Base-by-base conservation (phyloP, 768 basidiomycete species). In the Cubamyces sp. region DNA sequence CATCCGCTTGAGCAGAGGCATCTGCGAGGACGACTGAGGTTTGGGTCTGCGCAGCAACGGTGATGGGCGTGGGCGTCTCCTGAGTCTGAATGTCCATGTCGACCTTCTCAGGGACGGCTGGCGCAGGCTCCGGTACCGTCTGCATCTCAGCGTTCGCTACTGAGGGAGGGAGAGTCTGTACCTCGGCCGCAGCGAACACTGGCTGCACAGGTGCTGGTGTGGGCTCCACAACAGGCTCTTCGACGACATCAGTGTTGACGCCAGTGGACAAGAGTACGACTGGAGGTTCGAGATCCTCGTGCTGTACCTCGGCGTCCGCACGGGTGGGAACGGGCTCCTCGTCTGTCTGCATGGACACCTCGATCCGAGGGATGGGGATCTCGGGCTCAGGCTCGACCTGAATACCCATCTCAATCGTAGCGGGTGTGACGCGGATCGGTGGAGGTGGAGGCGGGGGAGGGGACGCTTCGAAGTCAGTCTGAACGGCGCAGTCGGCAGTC, bases 401-500 rank as follows among this genome's bases (percentile, higher is more conserved):
- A 21, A 76, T 64, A 30, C 70, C 73, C 43, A 76, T 71, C 26
- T 76, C 76, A 21, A 68, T 59, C 0, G 67, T 73, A 34, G 69
- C 58, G 2, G 74, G 75, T 9, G 70, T 70, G 42, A 71, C 58
- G n/a, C 66, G 72, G 45, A 71, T 70, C 15, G 68, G 71, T 2
- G 62, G 57, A 9, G 70, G 68, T 8, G 64, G 66, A 12, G 65
- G 61, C 37, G 64, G 62, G 1, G 68, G 65, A 7, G 66, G 63
- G 2, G 67, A 68, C 39, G 79, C 80, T 45, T 84, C 80, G 26
- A 75, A 73, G 48, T 89, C 87, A 3, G 88, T 89, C 78, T 91
- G 90, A 67, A 84, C 87, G 16, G 78, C 84, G 57, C 83, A 82
- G 57, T 91, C 90, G 15, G 75, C 80, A 45, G 81, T 86, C 73